Conservation (phyloP, 2,329 filamentous ascomycete genomes). For the Ophiostoma australiae region DNA sequence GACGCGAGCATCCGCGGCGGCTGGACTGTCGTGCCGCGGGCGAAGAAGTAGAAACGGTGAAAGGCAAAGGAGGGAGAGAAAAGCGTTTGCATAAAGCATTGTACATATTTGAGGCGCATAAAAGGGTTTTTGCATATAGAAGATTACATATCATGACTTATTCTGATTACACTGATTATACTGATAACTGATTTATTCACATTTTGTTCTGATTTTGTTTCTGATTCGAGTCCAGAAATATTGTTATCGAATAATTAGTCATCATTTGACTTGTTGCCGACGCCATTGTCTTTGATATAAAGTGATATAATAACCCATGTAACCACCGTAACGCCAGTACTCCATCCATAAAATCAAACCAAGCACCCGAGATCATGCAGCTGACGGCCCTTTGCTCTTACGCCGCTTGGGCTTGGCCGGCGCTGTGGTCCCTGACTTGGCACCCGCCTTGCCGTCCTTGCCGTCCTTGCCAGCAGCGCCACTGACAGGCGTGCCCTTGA, state of each 20-base stretch:
- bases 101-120: background rate
- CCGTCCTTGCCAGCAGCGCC: constrained; percentile 40
- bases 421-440: constrained; percentile 32
- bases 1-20: constrained; percentile 55
- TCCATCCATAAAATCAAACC: background rate
- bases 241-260: background rate
- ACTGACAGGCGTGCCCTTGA: constrained; percentile 35
- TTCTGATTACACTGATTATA: background rate
- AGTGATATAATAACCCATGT: background rate
- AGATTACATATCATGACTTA: background rate
- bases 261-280: background rate
- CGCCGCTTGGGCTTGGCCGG: constrained; percentile 43
- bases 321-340: background rate
- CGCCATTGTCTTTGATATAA: background rate
- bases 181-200: background rate
- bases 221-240: background rate
- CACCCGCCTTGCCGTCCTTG: constrained; percentile 33
- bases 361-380: constrained; percentile 8
- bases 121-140: constrained; percentile 8
- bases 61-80: background rate
- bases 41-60: background rate
- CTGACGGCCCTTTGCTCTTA: constrained; percentile 41
- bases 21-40: constrained; percentile 59
- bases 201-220: too few species aligned
- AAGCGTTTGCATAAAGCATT: background rate